Base-by-base conservation (phyloP, 1,284 basidiomycete genomes). In the Heliocybe sulcata region DNA sequence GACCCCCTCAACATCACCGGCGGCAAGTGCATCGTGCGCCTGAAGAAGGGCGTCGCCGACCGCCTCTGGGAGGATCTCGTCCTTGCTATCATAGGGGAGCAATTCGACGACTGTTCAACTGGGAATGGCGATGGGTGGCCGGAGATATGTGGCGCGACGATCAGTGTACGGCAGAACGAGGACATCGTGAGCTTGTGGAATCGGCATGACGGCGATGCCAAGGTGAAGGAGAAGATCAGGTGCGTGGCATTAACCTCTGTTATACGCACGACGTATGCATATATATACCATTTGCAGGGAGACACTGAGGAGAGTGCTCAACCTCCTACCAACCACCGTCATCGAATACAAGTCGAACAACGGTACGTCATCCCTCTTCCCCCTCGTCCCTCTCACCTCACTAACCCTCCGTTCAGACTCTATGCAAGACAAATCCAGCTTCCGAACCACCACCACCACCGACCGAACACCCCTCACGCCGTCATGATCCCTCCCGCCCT, bases 11-110 rank as follows among this genome's bases (percentile, higher is more conserved):
- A 94, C 68, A 72, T 87, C 52, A 68, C 80, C n/a, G 92, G 92
- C 26, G 92, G 92, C n/a, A 94, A 94, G 71, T 94, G 92, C 91
- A 91, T 91, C 59, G 82, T 94, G 58, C 87, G 92, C 58, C 77
- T 94, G 51, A 82, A 82, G 65, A 92, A 92, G 65, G 90, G 90
- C 42, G 76, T 91, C 48, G 81, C 87, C 6, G 90, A 92, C 68
- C 80, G 87, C 22, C 69, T 92, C 53, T 92, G 90, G 90, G 90
- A 92, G 69, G 87, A 88, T 63, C 77, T 92, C 49, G 80, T 91
- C 27, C 74, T 90, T 58, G 87, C 86, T 20, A 76, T 91, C 54
- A 79, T 90, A 56, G 90, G 90, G 1, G 90, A 91, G 66, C 83
- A 88, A 67, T 92, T 91, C 60, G 82, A 84, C 55, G 81, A 81